Evolutionary conservation across 1,139 yeast genomes (phyloP), one percentile per base, ranked within the genome.

Genomic region (Oligophagozyma castellii): DNA sequence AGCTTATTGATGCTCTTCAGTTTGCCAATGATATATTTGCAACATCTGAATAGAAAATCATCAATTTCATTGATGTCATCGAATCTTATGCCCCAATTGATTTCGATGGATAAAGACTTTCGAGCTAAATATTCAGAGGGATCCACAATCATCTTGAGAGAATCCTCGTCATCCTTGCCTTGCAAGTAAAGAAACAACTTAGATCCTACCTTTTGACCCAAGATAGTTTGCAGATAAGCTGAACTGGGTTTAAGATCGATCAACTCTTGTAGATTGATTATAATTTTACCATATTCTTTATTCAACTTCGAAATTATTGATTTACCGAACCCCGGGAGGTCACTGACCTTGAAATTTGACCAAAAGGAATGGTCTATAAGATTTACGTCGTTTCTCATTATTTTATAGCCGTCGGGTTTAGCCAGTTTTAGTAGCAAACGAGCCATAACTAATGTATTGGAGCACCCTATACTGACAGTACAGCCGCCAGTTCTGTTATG

Each of bases 51-150:
- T 12, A 81, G 48, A 46, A 89, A 89, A 3, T 36, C 45, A 35
- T 76, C 86, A 15, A 77, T 68, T 42, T 86, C 81, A 2, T 53
- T 51, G 14, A 66, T 60, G 0, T 58, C 59, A 16, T 70, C 67
- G 37, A 86, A 78, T 29, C 96, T 51, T 0, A 89, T 79, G 0
- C 95, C 96, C 75, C 83, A 89, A 37, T 84, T 81, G 19, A 89
- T 78, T 50, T 89, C 96, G 7, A 83, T 81, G 0, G 94, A 83
- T 0, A 89, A 67, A 1, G 93, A 69, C 42, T 81, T 83, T 19
- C 93, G 63, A 66, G 59, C 27, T 56, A 62, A 38, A 56, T 65
- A 14, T 61, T 59, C 58, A 4, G 53, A 38, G 21, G 74, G 66
- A 19, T 55, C 46, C 21, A 35, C 37, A 4, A 56, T 27, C 21